Percentiles rank a stretch among this genome's conserved stretches.
These are phyloP conservation scores for Knoxdaviesia proteae DNA, from an alignment of 2,329 filamentous ascomycete genomes.

Conservation along the genomic window DNA sequence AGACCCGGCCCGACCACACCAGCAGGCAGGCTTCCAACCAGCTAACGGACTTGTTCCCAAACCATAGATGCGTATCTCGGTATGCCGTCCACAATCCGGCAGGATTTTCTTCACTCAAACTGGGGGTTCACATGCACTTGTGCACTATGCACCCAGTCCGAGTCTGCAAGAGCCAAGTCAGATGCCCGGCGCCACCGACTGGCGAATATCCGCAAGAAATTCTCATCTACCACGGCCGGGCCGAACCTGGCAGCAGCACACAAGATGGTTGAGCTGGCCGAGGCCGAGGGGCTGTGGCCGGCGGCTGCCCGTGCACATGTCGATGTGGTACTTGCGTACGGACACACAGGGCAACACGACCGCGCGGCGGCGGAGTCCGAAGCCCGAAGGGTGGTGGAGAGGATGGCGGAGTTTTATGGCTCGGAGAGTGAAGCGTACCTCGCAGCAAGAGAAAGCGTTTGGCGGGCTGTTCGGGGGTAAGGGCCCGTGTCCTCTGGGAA, in stretches of 20 bases:
- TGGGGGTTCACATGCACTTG: slow-evolving; percentile 12
- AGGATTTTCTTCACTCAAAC: slow-evolving; percentile 6
- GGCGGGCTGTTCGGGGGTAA: background rate
- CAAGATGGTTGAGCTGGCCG: slow-evolving; percentile 5
- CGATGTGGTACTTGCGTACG: slow-evolving; percentile 7
- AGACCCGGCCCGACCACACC: background rate
- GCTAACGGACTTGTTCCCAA: background rate
- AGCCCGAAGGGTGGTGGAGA: slow-evolving; percentile 6
- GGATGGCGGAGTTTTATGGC: slow-evolving; percentile 6
- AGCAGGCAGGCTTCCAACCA: background rate
- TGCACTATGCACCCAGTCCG: slow-evolving; percentile 7
- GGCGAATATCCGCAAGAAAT: slow-evolving; percentile 7
- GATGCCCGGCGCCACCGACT: slow-evolving; percentile 8
- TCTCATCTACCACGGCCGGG: slow-evolving; percentile 5
- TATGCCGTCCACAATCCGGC: slow-evolving; percentile 8
- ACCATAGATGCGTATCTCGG: slow-evolving; percentile 10
- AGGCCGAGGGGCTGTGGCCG: slow-evolving; percentile 8
- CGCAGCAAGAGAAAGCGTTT: background rate
- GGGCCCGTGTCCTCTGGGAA: background rate
- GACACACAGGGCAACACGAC: slow-evolving; percentile 6
- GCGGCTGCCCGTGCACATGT: slow-evolving; percentile 9
- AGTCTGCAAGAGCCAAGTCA: slow-evolving; percentile 5
- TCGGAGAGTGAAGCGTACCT: background rate
- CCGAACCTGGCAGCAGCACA: slow-evolving; percentile 3
- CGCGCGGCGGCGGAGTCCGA: slow-evolving; percentile 5